Percentiles rank a stretch among this genome's conserved stretches.
Evolutionary conservation across 441 rosid species (phyloP).

Genomic region (Lepidium campestre): DNA sequence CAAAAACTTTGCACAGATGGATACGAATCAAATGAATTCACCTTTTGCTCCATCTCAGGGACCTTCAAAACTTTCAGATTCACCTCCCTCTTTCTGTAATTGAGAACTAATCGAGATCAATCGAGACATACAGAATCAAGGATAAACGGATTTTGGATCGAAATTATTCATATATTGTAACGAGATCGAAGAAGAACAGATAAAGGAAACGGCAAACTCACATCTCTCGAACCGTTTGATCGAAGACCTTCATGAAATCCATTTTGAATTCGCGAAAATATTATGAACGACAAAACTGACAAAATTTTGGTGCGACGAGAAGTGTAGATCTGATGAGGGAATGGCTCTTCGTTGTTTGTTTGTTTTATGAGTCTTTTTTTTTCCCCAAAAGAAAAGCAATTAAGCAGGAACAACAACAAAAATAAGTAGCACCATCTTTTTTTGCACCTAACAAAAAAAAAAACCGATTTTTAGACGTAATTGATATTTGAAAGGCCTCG

Average conservation of each 20-base stretch:
- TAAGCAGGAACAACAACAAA: background rate
- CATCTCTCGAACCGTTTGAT: slow-evolving; percentile 98
- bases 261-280: slow-evolving; percentile 44
- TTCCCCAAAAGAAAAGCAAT: too few species aligned
- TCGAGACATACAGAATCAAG: background rate
- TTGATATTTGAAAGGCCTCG: too few species aligned
- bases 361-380: background rate
- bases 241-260: slow-evolving; percentile 98
- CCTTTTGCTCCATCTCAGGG: slow-evolving; percentile 99
- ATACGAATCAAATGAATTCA: slow-evolving; percentile 28
- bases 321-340: slow-evolving; percentile 27
- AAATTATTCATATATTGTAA: background rate
- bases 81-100: slow-evolving; percentile 89
- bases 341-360: background rate
- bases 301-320: slow-evolving; percentile 9
- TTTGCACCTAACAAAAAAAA: too few species aligned
- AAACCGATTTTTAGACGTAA: too few species aligned
- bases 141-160: slow-evolving; percentile 1
- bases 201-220: slow-evolving; percentile 25
- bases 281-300: background rate
- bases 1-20: background rate
- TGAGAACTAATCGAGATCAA: background rate
- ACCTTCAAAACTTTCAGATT: slow-evolving; percentile 96
- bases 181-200: slow-evolving; percentile 5
- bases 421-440: background rate